Base-by-base conservation (phyloP, 495 filamentous ascomycete species). In the Hypomontagnella monticulosa region DNA sequence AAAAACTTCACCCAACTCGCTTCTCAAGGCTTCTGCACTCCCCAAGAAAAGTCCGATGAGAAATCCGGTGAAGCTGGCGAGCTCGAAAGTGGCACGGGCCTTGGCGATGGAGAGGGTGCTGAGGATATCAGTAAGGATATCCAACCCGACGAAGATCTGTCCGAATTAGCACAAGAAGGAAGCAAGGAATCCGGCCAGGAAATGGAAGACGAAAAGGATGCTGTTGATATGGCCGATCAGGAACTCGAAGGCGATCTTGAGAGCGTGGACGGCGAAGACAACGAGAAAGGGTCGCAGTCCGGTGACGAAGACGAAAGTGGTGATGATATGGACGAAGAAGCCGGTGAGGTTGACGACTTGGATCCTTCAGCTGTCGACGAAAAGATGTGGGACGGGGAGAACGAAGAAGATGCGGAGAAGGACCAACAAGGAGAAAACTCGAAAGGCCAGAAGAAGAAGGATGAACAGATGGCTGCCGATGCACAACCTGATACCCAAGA, bases 81-180 rank as follows among this genome's bases (percentile, higher is more conserved):
- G 65, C 80, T 97, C 38, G 93, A 99, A 74, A 85, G 83, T 48
- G 96, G 96, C n/a, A 98, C 93, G 4, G 96, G 96, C 19, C 85
- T 99, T n/a, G 96, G 95, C 27, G 94, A 97, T 56, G 94, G 93
- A 10, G 91, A 97, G 70, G 96, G 93, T 19, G 92, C 89, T 1
- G 92, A 98, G 71, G 93, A 99, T 78, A 97, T 99, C 55, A 97
- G 93, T 76, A 97, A 98, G 68, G 94, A 98, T 71, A 88, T 99
- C 46, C 85, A 91, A 60, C 89, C 92, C 44, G 94, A 98, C 60
- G 96, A 99, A 76, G 92, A 98, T 75, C 75, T 99, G 10, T 88
- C 90, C 1, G 96, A 99, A 52, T 81, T 98, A 14, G 94, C 96
- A 2, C 91, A 97, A 70, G 88, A 97, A 62, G 81, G 84, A 38